Percentiles rank a stretch among this genome's conserved stretches.
Conservation (phyloP, 2,329 filamentous ascomycete genomes). For the Sporothrix mexicana region DNA sequence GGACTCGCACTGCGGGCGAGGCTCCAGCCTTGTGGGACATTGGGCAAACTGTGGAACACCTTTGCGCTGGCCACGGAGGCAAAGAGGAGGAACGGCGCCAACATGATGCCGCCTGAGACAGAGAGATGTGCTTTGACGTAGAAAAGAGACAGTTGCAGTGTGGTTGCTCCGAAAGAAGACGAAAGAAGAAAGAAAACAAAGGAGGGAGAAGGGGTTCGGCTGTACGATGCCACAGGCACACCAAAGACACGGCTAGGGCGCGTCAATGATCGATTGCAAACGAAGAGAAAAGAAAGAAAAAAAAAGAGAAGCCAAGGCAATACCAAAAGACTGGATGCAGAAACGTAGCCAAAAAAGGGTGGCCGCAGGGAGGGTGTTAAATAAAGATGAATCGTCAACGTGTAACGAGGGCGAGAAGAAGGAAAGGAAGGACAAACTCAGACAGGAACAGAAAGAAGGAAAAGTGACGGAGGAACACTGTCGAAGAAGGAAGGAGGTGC, state of each 20-base stretch:
- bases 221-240: not conserved
- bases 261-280: not conserved
- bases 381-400: not conserved
- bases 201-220: no score
- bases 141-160: no score
- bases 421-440: not conserved
- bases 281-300: not conserved
- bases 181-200: not conserved
- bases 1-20: conserved; percentile 45
- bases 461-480: no score
- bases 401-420: not conserved
- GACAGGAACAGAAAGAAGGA: not conserved
- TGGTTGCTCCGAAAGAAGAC: no score
- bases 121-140: not conserved
- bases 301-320: no score
- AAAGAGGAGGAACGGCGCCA: conserved; percentile 40
- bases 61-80: conserved; percentile 42
- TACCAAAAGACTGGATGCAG: not conserved
- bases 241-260: not conserved
- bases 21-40: conserved; percentile 49
- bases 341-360: not conserved
- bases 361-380: not conserved
- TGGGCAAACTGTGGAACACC: conserved; percentile 47
- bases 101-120: conserved; percentile 34
- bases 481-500: conserved; percentile 3